Evolutionary conservation across 2,329 filamentous ascomycete genomes (phyloP).

Genomic region (Paracoccidioides lutzii): DNA sequence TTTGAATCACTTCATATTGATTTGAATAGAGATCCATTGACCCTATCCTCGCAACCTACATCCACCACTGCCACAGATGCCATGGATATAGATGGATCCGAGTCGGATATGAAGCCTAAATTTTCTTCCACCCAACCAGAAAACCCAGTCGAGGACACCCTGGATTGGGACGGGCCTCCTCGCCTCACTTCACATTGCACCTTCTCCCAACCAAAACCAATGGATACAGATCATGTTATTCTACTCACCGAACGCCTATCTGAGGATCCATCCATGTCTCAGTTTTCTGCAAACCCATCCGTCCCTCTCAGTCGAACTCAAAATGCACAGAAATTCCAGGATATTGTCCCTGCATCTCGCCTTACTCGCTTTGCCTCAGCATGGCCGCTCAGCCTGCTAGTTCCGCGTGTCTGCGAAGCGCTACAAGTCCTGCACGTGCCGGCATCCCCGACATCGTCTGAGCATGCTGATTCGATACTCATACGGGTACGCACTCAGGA

Average conservation of each 20-base stretch:
- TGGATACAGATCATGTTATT: conserved; percentile 22
- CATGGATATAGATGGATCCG: conserved; percentile 56
- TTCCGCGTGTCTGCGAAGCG: conserved; percentile 67
- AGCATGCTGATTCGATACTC: conserved; percentile 41
- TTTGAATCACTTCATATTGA: conserved; percentile 83
- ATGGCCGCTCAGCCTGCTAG: conserved; percentile 58
- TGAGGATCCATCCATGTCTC: conserved; percentile 71
- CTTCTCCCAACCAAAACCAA: conserved; percentile 36
- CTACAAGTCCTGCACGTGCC: conserved; percentile 78
- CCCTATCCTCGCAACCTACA: conserved; percentile 19
- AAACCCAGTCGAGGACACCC: conserved; percentile 56
- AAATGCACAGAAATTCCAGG: conserved; percentile 71
- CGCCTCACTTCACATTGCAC: conserved; percentile 39
- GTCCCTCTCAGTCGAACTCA: conserved; percentile 80
- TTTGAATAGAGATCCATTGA: conserved; percentile 55
- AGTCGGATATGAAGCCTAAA: conserved; percentile 30
- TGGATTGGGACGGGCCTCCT: conserved; percentile 73
- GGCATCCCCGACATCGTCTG: conserved; percentile 34
- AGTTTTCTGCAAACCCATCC: conserved; percentile 68
- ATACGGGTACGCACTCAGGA: conserved; percentile 61
- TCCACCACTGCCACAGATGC: conserved; percentile 35
- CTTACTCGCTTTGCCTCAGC: conserved; percentile 88
- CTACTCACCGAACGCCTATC: conserved; percentile 52
- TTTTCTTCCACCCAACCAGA: conserved; percentile 81
- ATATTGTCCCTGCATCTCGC: conserved; percentile 78